phyloP scores from a whole-genome alignment of 1,284 basidiomycete genomes.

The Uromyces viciae-fabae region DNA sequence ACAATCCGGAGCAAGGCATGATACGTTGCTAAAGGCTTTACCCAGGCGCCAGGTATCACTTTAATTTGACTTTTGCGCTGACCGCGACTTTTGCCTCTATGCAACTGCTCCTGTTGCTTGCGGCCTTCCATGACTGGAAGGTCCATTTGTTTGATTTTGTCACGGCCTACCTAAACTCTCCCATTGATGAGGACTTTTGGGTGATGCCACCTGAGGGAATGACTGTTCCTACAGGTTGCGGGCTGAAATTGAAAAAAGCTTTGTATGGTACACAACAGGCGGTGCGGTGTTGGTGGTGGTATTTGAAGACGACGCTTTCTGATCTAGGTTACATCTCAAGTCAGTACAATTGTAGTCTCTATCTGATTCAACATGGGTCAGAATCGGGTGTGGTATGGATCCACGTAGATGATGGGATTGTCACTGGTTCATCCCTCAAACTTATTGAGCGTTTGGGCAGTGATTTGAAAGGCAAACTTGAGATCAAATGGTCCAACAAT shows the following conservation, averaged over 20 bases:
- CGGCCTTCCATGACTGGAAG: neutral
- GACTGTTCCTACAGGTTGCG: neutral
- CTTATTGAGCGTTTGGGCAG: neutral
- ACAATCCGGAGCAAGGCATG: neutral
- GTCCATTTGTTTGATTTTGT: slow-evolving; percentile 16
- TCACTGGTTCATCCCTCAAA: neutral
- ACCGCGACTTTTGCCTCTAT: slow-evolving; percentile 2
- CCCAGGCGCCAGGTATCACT: neutral
- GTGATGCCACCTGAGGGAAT: neutral
- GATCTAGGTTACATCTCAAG: neutral
- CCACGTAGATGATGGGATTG: neutral
- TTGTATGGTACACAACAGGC: neutral
- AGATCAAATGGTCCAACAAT: slow-evolving; percentile 8
- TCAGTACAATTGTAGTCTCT: neutral
- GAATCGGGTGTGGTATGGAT: slow-evolving; percentile 1
- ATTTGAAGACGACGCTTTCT: neutral
- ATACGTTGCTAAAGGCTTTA: slow-evolving; percentile 2
- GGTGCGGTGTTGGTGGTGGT: neutral
- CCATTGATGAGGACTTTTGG: neutral
- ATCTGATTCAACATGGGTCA: neutral
- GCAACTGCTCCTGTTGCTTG: neutral
- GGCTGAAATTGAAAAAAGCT: neutral
- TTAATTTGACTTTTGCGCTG: neutral
- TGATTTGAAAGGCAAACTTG: neutral
- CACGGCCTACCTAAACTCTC: neutral